Percentiles rank a stretch among this genome's conserved stretches.
phyloP scores from a whole-genome alignment of 257 asterid species.

The Solanum sejunctum region DNA sequence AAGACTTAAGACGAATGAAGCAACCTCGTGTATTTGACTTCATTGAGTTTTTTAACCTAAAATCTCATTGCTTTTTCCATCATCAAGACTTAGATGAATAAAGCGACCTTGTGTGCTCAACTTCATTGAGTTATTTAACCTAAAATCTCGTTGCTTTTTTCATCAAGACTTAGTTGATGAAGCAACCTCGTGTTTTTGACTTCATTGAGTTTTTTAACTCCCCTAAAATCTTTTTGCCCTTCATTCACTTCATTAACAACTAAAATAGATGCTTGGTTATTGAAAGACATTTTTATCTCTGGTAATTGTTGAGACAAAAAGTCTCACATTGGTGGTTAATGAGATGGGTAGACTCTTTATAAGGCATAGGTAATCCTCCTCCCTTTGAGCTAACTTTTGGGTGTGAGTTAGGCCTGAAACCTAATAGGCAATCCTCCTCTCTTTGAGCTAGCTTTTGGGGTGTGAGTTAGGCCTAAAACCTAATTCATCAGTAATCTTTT shows the following conservation, averaged over 20 bases:
- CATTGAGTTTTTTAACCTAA: neutral
- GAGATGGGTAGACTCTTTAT: no score
- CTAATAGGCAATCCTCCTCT: no score
- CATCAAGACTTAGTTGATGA: neutral
- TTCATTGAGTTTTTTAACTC: neutral
- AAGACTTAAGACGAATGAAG: neutral
- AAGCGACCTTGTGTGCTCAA: neutral
- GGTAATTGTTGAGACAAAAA: no score
- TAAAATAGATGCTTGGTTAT: neutral
- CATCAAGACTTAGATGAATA: neutral
- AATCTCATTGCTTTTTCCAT: neutral
- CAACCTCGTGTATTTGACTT: neutral
- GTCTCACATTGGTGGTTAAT: no score
- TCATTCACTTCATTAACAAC: neutral
- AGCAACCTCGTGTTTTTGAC: no score
- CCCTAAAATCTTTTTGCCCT: neutral
- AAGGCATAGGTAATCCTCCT: no score
- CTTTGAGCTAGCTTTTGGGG: no score
- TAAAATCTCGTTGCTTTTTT: neutral
- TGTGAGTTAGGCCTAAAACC: no score
- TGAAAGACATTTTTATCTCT: neutral
- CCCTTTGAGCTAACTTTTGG: no score
- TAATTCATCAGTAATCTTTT: no score
- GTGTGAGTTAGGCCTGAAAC: no score
- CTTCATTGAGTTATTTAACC: neutral